A percentile compares a stretch with the other conserved stretches of the same genome.
These are phyloP conservation scores for Populus trichocarpa DNA, from an alignment of 441 rosid genomes.

Conservation along the genomic window DNA sequence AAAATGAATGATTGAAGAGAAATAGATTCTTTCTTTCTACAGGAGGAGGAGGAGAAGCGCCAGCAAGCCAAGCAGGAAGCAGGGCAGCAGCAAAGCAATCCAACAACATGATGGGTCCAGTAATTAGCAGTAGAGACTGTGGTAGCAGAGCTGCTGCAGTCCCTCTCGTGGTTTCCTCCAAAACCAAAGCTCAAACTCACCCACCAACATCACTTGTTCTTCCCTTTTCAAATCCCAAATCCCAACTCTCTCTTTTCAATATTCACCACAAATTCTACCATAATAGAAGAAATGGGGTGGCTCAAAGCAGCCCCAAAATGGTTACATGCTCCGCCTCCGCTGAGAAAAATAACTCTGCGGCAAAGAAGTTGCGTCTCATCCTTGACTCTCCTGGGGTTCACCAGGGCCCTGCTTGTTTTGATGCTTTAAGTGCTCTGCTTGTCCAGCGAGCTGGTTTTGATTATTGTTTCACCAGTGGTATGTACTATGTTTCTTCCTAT, in stretches of 20 bases:
- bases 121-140: neutral
- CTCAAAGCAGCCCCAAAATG: neutral
- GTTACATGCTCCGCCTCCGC: conserved; percentile 4
- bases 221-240: neutral
- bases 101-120: neutral
- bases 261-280: neutral
- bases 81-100: neutral
- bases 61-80: neutral
- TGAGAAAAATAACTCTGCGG: conserved; percentile 31
- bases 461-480: conserved; percentile 82
- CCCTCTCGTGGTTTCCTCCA: neutral
- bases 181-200: neutral
- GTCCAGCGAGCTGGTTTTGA: conserved; percentile 76
- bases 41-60: neutral
- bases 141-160: neutral
- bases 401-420: conserved; percentile 94
- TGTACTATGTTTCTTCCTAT: neutral
- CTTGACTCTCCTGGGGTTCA: conserved; percentile 74
- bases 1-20: neutral
- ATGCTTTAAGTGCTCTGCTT: conserved; percentile 91
- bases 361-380: conserved; percentile 54
- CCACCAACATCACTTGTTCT: neutral
- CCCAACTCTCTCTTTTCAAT: neutral
- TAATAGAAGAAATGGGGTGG: neutral
- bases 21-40: too few relatives aligned